Percentiles rank a stretch among this genome's conserved stretches.
phyloP scores from a whole-genome alignment of 2,329 filamentous ascomycete species.

The Pseudocercospora musae region DNA sequence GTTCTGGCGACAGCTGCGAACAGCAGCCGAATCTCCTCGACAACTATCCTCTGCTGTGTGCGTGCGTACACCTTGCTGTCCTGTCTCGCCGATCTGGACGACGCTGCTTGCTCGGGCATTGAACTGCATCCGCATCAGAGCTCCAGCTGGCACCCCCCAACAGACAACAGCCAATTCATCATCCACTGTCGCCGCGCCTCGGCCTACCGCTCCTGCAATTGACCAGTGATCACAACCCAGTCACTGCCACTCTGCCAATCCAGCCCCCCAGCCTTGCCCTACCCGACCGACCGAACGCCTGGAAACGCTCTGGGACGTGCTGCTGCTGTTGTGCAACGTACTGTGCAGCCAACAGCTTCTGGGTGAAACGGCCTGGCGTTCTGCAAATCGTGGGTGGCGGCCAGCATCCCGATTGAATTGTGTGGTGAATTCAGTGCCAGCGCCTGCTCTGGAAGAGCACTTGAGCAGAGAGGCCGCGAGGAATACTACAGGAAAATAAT shows the following conservation, averaged over 20 bases:
- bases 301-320: background rate
- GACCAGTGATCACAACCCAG: background rate
- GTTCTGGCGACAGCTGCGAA: slow-evolving; percentile 1
- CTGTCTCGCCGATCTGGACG: too few relatives aligned
- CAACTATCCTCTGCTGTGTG: background rate
- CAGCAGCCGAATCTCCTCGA: background rate
- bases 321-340: slow-evolving; percentile 7
- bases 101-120: background rate
- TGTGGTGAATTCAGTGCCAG: background rate
- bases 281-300: slow-evolving; percentile 5
- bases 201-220: background rate
- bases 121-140: background rate
- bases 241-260: background rate
- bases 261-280: background rate
- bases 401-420: background rate
- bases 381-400: background rate
- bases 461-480: background rate
- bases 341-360: slow-evolving; percentile 1
- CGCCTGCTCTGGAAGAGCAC: background rate
- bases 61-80: too few relatives aligned
- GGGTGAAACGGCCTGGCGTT: slow-evolving; percentile 4
- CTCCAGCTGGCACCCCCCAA: background rate
- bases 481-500: background rate
- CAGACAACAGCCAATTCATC: background rate
- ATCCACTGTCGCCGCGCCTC: background rate